Percentiles rank a stretch among this genome's conserved stretches.
Evolutionary conservation across 306 rosid species (phyloP).

Genomic region (Glycyrrhiza uralensis): DNA sequence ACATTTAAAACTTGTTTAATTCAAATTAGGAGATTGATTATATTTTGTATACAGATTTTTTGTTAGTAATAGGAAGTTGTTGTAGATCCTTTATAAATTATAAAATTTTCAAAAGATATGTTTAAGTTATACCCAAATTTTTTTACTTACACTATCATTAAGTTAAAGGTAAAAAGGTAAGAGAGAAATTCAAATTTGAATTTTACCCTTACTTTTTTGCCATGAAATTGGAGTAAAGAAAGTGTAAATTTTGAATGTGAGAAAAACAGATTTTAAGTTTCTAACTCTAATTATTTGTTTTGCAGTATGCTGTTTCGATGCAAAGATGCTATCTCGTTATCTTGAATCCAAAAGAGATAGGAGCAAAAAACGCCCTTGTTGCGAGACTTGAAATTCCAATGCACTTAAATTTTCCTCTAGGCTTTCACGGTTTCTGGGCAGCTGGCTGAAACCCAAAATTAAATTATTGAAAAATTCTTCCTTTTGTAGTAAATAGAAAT

Average conservation of each 20-base stretch:
- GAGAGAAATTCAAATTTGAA: too few relatives aligned
- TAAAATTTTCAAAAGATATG: neutral
- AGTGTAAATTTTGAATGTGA: too few relatives aligned
- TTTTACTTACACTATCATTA: too few relatives aligned
- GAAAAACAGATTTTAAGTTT: too few relatives aligned
- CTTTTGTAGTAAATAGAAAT: neutral
- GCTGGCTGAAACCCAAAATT: conserved; percentile 21
- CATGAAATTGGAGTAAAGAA: too few relatives aligned
- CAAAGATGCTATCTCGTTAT: conserved; percentile 71
- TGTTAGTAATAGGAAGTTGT: neutral
- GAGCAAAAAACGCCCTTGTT: conserved; percentile 60
- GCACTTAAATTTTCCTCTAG: conserved; percentile 77
- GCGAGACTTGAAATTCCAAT: conserved; percentile 81
- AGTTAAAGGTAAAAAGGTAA: too few relatives aligned
- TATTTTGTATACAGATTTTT: neutral
- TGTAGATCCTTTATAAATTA: neutral
- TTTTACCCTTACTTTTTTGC: too few relatives aligned
- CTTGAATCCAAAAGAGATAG: conserved; percentile 57
- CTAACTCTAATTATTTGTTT: neutral
- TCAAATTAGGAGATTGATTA: neutral
- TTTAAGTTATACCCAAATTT: too few relatives aligned
- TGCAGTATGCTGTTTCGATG: conserved; percentile 83
- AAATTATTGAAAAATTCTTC: neutral
- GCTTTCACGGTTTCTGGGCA: conserved; percentile 90
- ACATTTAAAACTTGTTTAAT: neutral